Evolutionary conservation across 192 early-diverging fungal species (phyloP).

Genomic region (Phycomyces blakesleeanus): DNA sequence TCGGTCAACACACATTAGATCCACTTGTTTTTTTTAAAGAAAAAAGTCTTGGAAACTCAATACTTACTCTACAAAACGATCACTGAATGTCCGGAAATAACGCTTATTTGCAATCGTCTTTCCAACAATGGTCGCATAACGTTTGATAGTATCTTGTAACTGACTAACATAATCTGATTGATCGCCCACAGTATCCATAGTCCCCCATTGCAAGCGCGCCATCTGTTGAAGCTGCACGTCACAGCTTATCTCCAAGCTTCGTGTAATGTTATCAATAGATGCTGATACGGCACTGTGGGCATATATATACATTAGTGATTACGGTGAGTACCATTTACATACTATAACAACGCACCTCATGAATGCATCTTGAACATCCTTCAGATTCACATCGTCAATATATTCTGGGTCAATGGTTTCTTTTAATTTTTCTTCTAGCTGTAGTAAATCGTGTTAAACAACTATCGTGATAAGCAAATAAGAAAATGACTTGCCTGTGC

Average conservation of each 20-base stretch:
- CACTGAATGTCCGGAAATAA: conserved; percentile 86
- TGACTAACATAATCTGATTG: conserved; percentile 83
- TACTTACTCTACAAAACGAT: conserved; percentile 85
- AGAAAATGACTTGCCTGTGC: conserved; percentile 58
- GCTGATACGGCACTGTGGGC: conserved; percentile 53
- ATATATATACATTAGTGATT: not conserved
- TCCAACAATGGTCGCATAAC: conserved; percentile 55
- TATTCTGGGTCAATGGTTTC: conserved; percentile 75
- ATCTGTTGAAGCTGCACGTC: conserved; percentile 72
- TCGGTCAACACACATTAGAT: conserved; percentile 1
- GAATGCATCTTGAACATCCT: conserved; percentile 74
- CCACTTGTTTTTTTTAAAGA: not conserved
- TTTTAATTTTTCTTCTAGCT: conserved; percentile 89
- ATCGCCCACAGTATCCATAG: conserved; percentile 85
- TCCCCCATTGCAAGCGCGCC: conserved; percentile 76
- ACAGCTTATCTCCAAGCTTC: conserved; percentile 59
- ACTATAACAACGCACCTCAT: conserved; percentile 54
- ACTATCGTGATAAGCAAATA: too few relatives aligned
- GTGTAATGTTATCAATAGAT: conserved; percentile 64
- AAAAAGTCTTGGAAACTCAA: too few relatives aligned
- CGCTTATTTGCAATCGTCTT: conserved; percentile 62
- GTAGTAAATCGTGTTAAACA: not conserved
- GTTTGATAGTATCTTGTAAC: conserved; percentile 56
- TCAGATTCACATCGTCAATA: conserved; percentile 67
- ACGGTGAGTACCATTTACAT: not conserved